Percentiles rank a stretch among this genome's conserved stretches.
Conservation (phyloP, 768 basidiomycete genomes). For the Lactarius deliciosus region DNA sequence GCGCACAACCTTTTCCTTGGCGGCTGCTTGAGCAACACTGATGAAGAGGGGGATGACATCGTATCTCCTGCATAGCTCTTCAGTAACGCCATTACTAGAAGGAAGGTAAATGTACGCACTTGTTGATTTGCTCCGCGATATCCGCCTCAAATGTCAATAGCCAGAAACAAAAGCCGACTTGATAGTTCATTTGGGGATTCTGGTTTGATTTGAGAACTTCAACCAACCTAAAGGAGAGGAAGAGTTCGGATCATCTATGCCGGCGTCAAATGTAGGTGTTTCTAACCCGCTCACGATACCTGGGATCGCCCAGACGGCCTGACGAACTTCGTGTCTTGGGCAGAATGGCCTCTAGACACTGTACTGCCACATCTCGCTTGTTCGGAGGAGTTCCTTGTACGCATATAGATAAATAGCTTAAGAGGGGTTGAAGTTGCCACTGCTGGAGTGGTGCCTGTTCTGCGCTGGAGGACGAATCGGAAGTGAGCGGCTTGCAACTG, state of each 20-base stretch:
- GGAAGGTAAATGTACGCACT: constrained; percentile 47
- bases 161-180: constrained; percentile 93
- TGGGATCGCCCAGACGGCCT: constrained; percentile 75
- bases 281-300: constrained; percentile 65
- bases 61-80: constrained; percentile 61
- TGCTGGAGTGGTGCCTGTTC: constrained; percentile 33
- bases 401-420: constrained; percentile 35
- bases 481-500: neutral
- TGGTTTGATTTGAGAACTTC: constrained; percentile 80
- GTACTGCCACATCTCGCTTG: constrained; percentile 87
- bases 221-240: constrained; percentile 54
- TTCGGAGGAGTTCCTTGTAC: constrained; percentile 48
- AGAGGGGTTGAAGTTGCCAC: constrained; percentile 39
- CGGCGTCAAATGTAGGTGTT: constrained; percentile 27
- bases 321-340: constrained; percentile 80
- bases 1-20: constrained; percentile 96
- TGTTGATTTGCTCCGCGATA: constrained; percentile 83
- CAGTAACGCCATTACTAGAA: neutral
- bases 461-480: constrained; percentile 29
- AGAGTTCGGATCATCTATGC: constrained; percentile 4
- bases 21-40: constrained; percentile 81
- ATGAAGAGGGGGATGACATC: constrained; percentile 85
- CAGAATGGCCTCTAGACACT: constrained; percentile 83
- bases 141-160: constrained; percentile 87
- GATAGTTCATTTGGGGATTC: constrained; percentile 93